Evolutionary conservation across 1,284 basidiomycete genomes (phyloP).

Genomic region (Fomitopsis pinicola): DNA sequence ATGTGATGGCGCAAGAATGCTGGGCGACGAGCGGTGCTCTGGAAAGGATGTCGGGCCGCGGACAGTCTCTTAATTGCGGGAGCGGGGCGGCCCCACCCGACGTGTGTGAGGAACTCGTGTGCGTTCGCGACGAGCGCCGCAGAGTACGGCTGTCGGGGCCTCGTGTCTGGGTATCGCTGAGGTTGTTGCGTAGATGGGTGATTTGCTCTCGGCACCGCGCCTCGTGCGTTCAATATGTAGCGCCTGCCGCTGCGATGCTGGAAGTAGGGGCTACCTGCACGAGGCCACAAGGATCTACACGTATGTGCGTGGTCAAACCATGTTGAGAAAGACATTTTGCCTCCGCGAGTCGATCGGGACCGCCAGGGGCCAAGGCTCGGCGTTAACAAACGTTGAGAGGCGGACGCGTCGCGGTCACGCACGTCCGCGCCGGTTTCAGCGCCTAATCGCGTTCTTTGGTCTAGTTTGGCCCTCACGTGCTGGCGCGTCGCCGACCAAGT

Average conservation of each 20-base stretch:
- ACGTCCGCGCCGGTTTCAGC: conserved; percentile 4
- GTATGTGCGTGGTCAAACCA: too few relatives aligned
- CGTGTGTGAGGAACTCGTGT: background rate
- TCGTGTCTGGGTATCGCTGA: conserved; percentile 1
- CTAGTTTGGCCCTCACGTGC: conserved; percentile 23
- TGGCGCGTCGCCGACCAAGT: conserved; percentile 19
- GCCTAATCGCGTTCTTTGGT: conserved; percentile 21
- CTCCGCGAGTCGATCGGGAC: too few relatives aligned
- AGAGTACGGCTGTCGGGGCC: background rate
- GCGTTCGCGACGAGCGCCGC: background rate
- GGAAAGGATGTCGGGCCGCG: too few relatives aligned
- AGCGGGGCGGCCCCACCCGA: background rate
- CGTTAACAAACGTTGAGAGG: background rate
- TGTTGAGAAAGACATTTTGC: too few relatives aligned
- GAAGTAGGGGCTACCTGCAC: too few relatives aligned
- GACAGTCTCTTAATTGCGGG: too few relatives aligned
- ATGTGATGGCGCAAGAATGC: too few relatives aligned
- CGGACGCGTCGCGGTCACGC: conserved; percentile 4
- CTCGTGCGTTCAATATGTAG: background rate
- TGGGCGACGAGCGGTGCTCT: too few relatives aligned
- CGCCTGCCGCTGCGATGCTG: background rate
- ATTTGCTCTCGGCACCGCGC: background rate
- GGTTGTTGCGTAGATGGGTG: background rate
- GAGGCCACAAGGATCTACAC: background rate
- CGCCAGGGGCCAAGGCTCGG: background rate